Percentiles rank a stretch among this genome's conserved stretches.
phyloP scores from a whole-genome alignment of 1,284 basidiomycete genomes.

The Puccinia horiana region DNA sequence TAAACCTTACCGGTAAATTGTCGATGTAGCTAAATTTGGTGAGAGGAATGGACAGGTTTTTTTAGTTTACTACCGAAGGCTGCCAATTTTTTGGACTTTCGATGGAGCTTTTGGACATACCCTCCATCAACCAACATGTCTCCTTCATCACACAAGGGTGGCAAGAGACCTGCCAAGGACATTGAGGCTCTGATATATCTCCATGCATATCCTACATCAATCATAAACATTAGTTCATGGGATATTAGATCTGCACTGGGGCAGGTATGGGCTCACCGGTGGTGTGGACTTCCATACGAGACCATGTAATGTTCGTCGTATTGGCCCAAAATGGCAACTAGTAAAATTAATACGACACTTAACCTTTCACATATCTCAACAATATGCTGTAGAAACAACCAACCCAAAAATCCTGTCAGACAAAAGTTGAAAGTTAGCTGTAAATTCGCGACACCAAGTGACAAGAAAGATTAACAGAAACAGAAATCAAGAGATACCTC shows the following conservation, averaged over 20 bases:
- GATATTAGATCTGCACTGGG: slow-evolving; percentile 62
- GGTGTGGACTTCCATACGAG: slow-evolving; percentile 94
- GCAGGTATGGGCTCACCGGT: slow-evolving; percentile 69
- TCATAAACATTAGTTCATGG: slow-evolving; percentile 62
- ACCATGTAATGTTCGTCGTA: slow-evolving; percentile 96
- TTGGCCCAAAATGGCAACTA: slow-evolving; percentile 99
- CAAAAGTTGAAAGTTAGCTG: slow-evolving; percentile 52
- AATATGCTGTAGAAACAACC: slow-evolving; percentile 62
- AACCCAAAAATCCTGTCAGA: slow-evolving; percentile 84
- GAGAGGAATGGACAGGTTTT: slow-evolving; percentile 69
- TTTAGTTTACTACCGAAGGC: slow-evolving; percentile 58
- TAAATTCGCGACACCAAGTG: background rate
- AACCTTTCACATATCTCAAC: background rate
- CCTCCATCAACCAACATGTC: slow-evolving; percentile 63
- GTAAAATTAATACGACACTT: slow-evolving; percentile 57
- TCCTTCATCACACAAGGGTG: slow-evolving; percentile 92
- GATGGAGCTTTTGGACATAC: slow-evolving; percentile 51
- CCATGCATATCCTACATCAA: slow-evolving; percentile 56
- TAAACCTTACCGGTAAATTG: slow-evolving; percentile 73
- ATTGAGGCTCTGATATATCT: slow-evolving; percentile 82
- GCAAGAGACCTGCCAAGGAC: slow-evolving; percentile 91
- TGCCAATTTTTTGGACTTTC: slow-evolving; percentile 57
- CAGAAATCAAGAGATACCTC: slow-evolving; percentile 28
- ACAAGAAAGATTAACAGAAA: background rate
- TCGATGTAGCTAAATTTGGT: slow-evolving; percentile 67